Base-by-base conservation (phyloP, 257 asterid genomes). In the Anisodus tanguticus region DNA sequence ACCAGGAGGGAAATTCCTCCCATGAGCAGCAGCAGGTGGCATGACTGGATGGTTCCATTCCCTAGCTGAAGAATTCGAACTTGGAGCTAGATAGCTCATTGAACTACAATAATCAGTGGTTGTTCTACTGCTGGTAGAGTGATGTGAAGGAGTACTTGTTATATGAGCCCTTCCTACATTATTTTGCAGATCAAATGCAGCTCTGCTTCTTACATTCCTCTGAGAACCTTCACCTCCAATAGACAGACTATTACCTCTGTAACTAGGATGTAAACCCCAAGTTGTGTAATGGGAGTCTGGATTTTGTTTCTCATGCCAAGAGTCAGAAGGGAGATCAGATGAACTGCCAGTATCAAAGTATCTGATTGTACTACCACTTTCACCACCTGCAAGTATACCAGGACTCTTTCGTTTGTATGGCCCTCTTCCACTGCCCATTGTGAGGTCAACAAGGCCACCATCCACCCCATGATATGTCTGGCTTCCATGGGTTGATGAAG, bases 151-250 rank as follows among this genome's bases (percentile, higher is more conserved):
- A 86, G 83, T 86, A 83, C 83, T 85, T 15, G 93, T 57, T 69
- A 89, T 82, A 80, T 85, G 93, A 58, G 89, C 82, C 89, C 93
- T 82, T 82, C 89, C 83, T 71, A 84, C 78, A 85, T 85, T 85
- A 86, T 83, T 86, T 82, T 92, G 93, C 82, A 84, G 83, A 85
- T 89, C 93, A 79, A 87, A 85, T 47, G 88, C 86, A 83, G 91
- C 84, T 84, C 96, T 90, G 82, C 94, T 94, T 88, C 98, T 89
- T 88, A 93, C 97, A 83, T 95, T 92, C 85, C 97, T 89, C 35
- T 76, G 87, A 79, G 89, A 83, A 55, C 90, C 94, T 71, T 92
- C 98, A 84, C 88, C 86, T n/a, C 95, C 88, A 47, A 88, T 83
- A 39, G 94, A 88, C 85, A 91, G 90, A 84, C 84, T 86, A 86